Base-by-base conservation (phyloP, 192 early-diverging fungal species). In the Backusella sp. region DNA sequence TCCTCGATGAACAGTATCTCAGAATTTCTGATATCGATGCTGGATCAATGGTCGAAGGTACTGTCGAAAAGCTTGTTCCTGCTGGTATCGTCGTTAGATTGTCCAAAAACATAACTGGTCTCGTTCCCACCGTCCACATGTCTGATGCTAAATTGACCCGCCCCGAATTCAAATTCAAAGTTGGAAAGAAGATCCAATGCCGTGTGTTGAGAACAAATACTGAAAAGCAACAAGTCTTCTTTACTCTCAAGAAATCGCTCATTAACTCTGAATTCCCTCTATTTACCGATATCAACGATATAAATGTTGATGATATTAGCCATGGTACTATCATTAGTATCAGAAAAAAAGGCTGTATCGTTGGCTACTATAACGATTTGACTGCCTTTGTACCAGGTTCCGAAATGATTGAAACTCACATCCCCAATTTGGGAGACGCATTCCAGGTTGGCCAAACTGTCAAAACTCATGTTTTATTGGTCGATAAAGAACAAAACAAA, bases 341-440 rank as follows among this genome's bases (percentile, higher is more conserved):
- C 35, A 87, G 85, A 41, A 71, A 84, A 11, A 86, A 86, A 42
- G 95, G 95, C 52, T 90, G 89, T 68, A 82, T 95, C 44, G 90
- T 97, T 8, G 71, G 76, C 11, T 96, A 98, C 72, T 98, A 92
- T 86, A 90, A 93, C 83, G 85, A 92, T 59, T 79, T 94, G 8
- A 78, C 81, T 65, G 94, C 87, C 1, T 87, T 97, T 74, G 88
- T 86, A 30, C 95, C 93, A n/a, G 84, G 86, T 35, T 70, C 84
- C 12, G 94, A 96, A 77, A 88, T 93, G 52, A 79, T 59, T n/a
- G 82, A 83, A 35, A 68, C 77, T 11, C 36, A 66, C 30, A 65
- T 66, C 14, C 34, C 66, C 15, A 74, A 94, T 73, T 86, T 94
- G 7, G 82, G 86, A 30, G 88, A 90, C 41, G 83, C 86, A 68